These are phyloP conservation scores for Fennellomyces sp. DNA, from an alignment of 371 early-diverging fungal genomes.

Conservation along the genomic window DNA sequence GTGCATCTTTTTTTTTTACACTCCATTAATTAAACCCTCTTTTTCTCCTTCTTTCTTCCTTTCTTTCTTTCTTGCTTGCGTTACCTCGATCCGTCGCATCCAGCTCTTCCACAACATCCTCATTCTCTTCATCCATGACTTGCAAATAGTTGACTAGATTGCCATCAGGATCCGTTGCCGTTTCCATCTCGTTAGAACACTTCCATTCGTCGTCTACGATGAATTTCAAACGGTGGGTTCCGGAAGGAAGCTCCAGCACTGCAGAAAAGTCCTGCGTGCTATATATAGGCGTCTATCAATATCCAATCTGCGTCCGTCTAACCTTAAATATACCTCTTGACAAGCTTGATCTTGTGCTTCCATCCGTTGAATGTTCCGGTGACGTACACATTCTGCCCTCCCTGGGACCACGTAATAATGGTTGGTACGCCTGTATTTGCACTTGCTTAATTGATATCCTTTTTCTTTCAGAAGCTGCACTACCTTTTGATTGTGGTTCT, in stretches of 20 bases:
- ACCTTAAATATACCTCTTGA: constrained; percentile 62
- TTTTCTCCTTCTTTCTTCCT: not conserved
- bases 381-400: constrained; percentile 86
- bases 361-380: constrained; percentile 98
- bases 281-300: not conserved
- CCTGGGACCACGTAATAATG: constrained; percentile 91
- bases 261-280: constrained; percentile 79
- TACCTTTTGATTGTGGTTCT: constrained; percentile 15
- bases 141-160: constrained; percentile 95
- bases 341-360: constrained; percentile 90
- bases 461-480: no score
- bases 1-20: not conserved
- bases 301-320: no score
- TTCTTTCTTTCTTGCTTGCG: not conserved
- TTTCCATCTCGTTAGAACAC: constrained; percentile 88
- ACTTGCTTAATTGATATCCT: no score
- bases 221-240: constrained; percentile 95
- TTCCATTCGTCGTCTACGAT: constrained; percentile 98
- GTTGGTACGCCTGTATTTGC: constrained; percentile 62
- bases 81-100: constrained; percentile 31
- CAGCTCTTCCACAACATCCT: constrained; percentile 52
- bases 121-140: constrained; percentile 63
- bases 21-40: not conserved
- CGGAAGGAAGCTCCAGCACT: constrained; percentile 86
- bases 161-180: constrained; percentile 92